These are phyloP conservation scores for Clonostachys byssicola DNA, from an alignment of 2,329 filamentous ascomycete genomes.

Conservation along the genomic window DNA sequence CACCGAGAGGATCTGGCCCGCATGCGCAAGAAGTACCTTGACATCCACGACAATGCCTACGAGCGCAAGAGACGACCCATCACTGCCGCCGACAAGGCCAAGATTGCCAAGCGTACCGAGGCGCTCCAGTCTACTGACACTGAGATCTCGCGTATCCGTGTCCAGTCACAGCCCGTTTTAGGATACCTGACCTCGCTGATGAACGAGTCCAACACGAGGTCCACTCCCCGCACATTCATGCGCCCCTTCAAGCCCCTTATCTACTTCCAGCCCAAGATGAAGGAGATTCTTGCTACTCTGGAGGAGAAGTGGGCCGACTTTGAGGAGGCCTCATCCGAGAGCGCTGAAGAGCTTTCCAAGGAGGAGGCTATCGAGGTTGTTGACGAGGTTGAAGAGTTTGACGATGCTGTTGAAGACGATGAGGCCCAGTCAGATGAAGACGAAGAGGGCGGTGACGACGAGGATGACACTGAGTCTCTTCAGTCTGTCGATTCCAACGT, in stretches of 20 bases:
- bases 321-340: slow-evolving; percentile 14
- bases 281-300: slow-evolving; percentile 25
- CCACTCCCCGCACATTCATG: slow-evolving; percentile 30
- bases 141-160: slow-evolving; percentile 28
- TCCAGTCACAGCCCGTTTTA: slow-evolving; percentile 33
- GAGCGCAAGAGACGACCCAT: slow-evolving; percentile 4
- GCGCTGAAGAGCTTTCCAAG: slow-evolving; percentile 9
- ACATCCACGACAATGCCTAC: slow-evolving; percentile 4
- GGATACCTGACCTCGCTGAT: slow-evolving; percentile 28
- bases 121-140: slow-evolving; percentile 7
- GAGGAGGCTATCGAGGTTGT: slow-evolving; percentile 11
- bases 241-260: slow-evolving; percentile 33
- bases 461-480: slow-evolving; percentile 22
- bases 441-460: slow-evolving; percentile 4
- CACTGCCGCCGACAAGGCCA: slow-evolving; percentile 3
- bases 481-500: slow-evolving; percentile 28
- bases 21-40: slow-evolving; percentile 20
- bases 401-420: slow-evolving; percentile 8
- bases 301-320: slow-evolving; percentile 35
- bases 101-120: slow-evolving; percentile 16
- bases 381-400: slow-evolving; percentile 14
- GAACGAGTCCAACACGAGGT: slow-evolving; percentile 26
- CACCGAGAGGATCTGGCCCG: slow-evolving; percentile 25
- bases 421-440: slow-evolving; percentile 4
- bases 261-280: slow-evolving; percentile 35